A percentile compares a stretch with the other conserved stretches of the same genome.
Conservation (phyloP, 345 rosid genomes). For the Ceriops tagal region DNA sequence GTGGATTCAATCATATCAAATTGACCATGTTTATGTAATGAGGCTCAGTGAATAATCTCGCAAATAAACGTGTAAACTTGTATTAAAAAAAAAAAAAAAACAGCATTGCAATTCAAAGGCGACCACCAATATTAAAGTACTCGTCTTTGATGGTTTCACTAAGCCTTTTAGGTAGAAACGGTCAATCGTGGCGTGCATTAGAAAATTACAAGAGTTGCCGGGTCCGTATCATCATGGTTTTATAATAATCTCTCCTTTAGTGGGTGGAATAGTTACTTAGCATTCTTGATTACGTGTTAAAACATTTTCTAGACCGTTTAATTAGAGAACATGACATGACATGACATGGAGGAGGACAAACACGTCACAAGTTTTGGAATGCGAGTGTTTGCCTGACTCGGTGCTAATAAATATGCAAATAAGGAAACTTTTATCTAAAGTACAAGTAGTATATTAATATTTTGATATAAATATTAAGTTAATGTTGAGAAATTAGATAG, state of each 20-base stretch:
- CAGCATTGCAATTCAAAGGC: background rate
- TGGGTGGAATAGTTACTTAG: background rate
- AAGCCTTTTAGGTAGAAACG: background rate
- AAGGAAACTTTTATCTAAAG: background rate
- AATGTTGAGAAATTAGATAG: too few species aligned
- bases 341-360: constrained; percentile 25
- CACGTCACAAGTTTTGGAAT: constrained; percentile 44
- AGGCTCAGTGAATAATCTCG: too few species aligned
- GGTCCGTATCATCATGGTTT: constrained; percentile 28
- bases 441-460: too few species aligned
- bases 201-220: constrained; percentile 9
- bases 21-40: too few species aligned
- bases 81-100: too few species aligned
- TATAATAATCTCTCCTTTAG: constrained; percentile 10
- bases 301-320: constrained; percentile 3
- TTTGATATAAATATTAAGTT: too few species aligned
- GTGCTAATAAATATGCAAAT: constrained; percentile 25
- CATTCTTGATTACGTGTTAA: constrained; percentile 23
- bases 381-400: constrained; percentile 52
- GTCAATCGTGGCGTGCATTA: background rate
- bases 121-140: background rate
- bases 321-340: constrained; percentile 2
- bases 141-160: too few species aligned
- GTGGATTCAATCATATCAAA: too few species aligned
- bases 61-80: too few species aligned